Evolutionary conservation across 768 basidiomycete species (phyloP), one percentile per base, ranked within the genome.

Genomic region (Antrodiella citrinella): DNA sequence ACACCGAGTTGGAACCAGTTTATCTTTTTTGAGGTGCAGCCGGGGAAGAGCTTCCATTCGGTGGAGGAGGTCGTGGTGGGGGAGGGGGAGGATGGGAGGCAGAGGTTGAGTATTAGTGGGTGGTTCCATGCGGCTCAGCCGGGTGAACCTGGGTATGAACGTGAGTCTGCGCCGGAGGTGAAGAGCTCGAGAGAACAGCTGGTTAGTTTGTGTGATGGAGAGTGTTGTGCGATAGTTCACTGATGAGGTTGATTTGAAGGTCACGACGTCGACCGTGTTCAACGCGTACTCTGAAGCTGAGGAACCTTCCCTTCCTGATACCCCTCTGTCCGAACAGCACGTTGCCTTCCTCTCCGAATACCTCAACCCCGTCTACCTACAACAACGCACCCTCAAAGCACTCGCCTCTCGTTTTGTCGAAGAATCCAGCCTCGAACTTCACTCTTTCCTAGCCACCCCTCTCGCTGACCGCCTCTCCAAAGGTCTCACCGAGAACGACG

Each of bases 41-140:
- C 95, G 0, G 94, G 95, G 0, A 73, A 76, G 64, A 96, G 93
- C 60, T 97, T 97, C 69, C 95, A 98, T 66, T 89, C 92, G 0
- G 95, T 98, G 3, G 89, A 97, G 61, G 95, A 98, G 64, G 95
- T 97, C 25, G 81, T 95, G n/a, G 84, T 90, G 0, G 86, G 82
- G 0, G 80, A 81, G 44, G 75, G 72, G 44, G 80, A 81, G 54
- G 86, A 87, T 41, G 85, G 84, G 0, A 68, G 81, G 41, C 76
- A 85, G 58, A 72, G 95, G 26, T 67, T 97, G 58, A 91, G 88
- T 56, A 88, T 97, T 59, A 92, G 88, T 58, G 95, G 95, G 4
- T 98, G 95, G 95, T 98, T 97, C 70, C 95, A 98, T 63, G 82
- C 84, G 20, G 85, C 91, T 0, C 82, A 95, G 60, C 82, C 86